phyloP scores from a whole-genome alignment of 495 filamentous ascomycete species.

The Penicillium silybi region DNA sequence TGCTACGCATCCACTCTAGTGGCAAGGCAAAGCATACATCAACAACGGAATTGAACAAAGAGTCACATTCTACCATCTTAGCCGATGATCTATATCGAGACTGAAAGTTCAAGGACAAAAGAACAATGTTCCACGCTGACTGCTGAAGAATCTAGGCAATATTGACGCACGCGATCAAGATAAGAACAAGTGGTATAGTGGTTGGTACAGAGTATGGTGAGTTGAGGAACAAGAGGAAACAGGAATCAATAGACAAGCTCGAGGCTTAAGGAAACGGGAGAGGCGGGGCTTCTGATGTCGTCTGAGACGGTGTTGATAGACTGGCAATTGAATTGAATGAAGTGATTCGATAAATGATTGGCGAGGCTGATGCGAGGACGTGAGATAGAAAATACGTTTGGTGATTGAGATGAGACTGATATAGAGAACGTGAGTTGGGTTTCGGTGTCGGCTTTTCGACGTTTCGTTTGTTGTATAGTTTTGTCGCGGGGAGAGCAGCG shows the following conservation, averaged over 20 bases:
- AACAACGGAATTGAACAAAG: too few species aligned
- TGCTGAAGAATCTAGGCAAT: constrained; percentile 9
- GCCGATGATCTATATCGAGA: background rate
- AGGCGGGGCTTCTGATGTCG: background rate
- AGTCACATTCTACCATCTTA: background rate
- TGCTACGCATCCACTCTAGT: too few species aligned
- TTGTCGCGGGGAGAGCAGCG: constrained; percentile 4
- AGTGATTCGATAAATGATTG: background rate
- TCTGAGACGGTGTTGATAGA: constrained; percentile 1
- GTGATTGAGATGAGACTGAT: background rate
- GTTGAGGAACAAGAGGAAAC: background rate
- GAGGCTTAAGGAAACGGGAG: background rate
- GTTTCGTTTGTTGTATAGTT: background rate
- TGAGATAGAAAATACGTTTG: constrained; percentile 6
- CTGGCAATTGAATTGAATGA: background rate
- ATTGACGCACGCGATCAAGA: constrained; percentile 10
- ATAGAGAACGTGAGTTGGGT: constrained; percentile 6
- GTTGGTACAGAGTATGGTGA: constrained; percentile 31
- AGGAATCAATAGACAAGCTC: background rate
- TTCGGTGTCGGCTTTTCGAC: background rate
- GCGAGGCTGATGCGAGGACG: background rate
- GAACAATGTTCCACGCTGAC: background rate
- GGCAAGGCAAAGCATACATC: too few species aligned
- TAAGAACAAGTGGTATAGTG: constrained; percentile 28
- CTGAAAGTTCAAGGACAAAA: background rate